Evolutionary conservation across 2,329 filamentous ascomycete genomes (phyloP), one percentile per base, ranked within the genome.

Genomic region (Talaromyces sp.): DNA sequence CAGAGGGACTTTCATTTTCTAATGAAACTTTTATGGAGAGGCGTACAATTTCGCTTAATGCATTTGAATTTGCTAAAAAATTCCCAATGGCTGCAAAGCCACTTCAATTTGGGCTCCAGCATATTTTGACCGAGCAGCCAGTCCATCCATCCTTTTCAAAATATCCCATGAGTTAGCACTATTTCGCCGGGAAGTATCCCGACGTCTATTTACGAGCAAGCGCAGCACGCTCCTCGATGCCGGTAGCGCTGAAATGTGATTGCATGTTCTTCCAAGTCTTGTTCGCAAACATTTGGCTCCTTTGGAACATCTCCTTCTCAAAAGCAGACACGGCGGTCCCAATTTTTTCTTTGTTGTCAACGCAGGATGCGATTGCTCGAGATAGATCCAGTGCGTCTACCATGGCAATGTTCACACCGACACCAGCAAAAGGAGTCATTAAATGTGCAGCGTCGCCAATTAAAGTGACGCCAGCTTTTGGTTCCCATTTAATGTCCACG

Each of bases 351-450:
- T 60, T 54, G 51, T 61, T 23, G 56, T 64, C 34, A 64, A 62
- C 53, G 33, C 53, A 56, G 9, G 33, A 56, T 27, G 31, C 18
- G 55, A 60, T 60, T 23, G 56, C 56, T 30, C 52, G 23, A 7
- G 66, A 47, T 10, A 68, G 56, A 30, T 65, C 60, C 53, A 65
- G 54, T 7, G 65, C 51, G 44, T 67, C 66, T 6, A 60, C 16
- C 62, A 68, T 64, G 27, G 66, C 64, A 31, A 59, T 40, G 36
- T 68, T 67, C 42, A 67, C 65, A 9, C 66, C 66, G 6, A 64
- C 61, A 5, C 66, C 65, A 14, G 61, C 66, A 57, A 65, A 68
- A 9, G 65, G 65, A 8, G 62, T 62, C 63, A 64, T 66, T 33
- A 68, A 57, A 36, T 55, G 51, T 7, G 58, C 58, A 4, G 58